Evolutionary conservation across 106 monocot species (phyloP).

Genomic region (Dioscorea zingiberensis): DNA sequence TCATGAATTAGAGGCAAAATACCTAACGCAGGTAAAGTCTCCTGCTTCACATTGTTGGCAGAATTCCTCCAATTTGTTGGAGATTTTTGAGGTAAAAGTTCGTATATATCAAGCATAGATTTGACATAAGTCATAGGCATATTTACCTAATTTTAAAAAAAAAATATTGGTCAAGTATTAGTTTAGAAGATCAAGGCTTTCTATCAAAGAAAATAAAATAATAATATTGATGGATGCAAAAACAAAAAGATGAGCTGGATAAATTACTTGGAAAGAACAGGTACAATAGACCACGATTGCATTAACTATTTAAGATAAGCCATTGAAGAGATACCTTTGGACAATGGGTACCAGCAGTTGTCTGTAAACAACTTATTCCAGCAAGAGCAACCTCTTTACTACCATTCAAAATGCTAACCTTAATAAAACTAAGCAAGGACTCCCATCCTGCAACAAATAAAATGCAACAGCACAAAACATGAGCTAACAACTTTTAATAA

Average conservation of each 20-base stretch:
- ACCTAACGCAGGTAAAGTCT: constrained; percentile 88
- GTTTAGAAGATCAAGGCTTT: background rate
- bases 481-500: background rate
- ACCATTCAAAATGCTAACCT: constrained; percentile 84
- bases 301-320: too few species aligned
- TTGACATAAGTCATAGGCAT: constrained; percentile 62
- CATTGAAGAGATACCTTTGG: constrained; percentile 51
- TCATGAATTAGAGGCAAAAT: too few species aligned
- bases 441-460: constrained; percentile 65
- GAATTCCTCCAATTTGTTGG: constrained; percentile 50
- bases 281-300: too few species aligned
- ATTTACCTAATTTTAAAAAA: constrained; percentile 53
- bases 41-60: constrained; percentile 84
- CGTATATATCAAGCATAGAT: constrained; percentile 92
- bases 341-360: constrained; percentile 73
- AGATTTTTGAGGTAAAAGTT: constrained; percentile 66
- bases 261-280: background rate
- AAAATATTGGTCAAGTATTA: too few species aligned
- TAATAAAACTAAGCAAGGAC: constrained; percentile 68
- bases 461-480: background rate
- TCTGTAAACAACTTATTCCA: constrained; percentile 90
- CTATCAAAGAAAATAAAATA: background rate
- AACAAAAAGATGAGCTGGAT: background rate
- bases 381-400: constrained; percentile 98
- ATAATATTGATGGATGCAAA: background rate